Percentiles rank a stretch among this genome's conserved stretches.
These are phyloP conservation scores for Beauveria sp. DNA, from an alignment of 2,329 filamentous ascomycete genomes.

Conservation along the genomic window DNA sequence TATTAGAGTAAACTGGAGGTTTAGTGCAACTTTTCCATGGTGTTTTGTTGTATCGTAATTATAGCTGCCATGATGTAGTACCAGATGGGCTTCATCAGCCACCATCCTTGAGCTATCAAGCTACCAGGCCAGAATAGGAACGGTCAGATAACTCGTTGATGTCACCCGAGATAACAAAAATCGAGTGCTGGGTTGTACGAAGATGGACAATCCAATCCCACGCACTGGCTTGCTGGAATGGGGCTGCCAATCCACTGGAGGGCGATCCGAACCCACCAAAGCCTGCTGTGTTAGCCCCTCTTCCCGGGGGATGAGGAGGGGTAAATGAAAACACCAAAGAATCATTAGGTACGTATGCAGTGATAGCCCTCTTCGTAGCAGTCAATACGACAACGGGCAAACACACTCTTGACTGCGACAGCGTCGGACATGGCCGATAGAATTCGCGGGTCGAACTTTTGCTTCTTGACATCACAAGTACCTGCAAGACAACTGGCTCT, in stretches of 20 bases:
- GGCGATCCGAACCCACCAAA: not conserved
- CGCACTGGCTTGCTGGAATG: not conserved
- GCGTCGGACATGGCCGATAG: not conserved
- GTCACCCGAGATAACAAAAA: not conserved
- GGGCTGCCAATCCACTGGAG: not conserved
- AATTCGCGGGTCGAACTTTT: not conserved
- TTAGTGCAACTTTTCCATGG: not conserved
- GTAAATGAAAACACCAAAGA: too few species aligned
- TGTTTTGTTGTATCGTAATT: not conserved
- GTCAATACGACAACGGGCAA: too few species aligned
- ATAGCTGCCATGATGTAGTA: not conserved
- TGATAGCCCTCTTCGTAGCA: too few species aligned
- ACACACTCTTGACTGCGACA: too few species aligned
- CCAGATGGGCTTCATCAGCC: not conserved
- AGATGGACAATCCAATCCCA: not conserved
- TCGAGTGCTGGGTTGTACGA: too few species aligned
- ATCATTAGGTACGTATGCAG: too few species aligned
- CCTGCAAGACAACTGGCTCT: not conserved
- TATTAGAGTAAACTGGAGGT: not conserved
- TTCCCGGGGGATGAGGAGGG: too few species aligned
- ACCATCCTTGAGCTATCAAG: not conserved
- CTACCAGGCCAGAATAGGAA: not conserved
- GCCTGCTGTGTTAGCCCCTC: too few species aligned
- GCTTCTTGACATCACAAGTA: not conserved
- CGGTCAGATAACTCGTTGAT: not conserved